A percentile compares a stretch with the other conserved stretches of the same genome.
phyloP scores from a whole-genome alignment of 768 basidiomycete genomes.

The Suillus subaureus region DNA sequence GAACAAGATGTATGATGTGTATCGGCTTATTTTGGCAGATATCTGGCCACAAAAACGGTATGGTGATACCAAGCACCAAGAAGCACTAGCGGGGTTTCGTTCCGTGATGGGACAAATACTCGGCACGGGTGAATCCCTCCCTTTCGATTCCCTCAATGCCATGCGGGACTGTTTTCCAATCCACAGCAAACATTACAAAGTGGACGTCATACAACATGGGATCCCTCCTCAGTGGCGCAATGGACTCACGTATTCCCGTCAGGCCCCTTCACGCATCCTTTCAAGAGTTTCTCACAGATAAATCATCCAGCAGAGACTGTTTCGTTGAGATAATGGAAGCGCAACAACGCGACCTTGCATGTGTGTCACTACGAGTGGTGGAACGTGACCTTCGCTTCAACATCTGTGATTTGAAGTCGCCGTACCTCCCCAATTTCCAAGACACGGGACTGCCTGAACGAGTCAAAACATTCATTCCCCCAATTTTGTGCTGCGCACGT shows the following conservation, averaged over 20 bases:
- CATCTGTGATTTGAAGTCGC: constrained; percentile 35
- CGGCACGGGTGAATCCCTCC: too few relatives aligned
- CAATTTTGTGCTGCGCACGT: not conserved
- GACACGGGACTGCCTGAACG: constrained; percentile 8
- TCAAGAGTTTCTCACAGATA: constrained; percentile 17
- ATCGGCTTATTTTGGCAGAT: too few relatives aligned
- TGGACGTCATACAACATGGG: too few relatives aligned
- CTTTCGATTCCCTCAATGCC: too few relatives aligned
- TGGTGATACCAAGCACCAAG: too few relatives aligned
- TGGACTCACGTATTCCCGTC: not conserved
- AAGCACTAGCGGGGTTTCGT: not conserved
- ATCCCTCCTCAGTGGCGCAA: constrained; percentile 6
- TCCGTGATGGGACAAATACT: too few relatives aligned
- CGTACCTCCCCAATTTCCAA: constrained; percentile 26
- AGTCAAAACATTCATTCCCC: not conserved
- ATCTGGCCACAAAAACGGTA: too few relatives aligned
- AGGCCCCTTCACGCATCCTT: not conserved
- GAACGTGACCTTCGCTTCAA: constrained; percentile 35
- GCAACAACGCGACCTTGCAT: constrained; percentile 3
- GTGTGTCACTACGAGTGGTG: constrained; percentile 22
- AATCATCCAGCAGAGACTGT: constrained; percentile 17
- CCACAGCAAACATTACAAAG: too few relatives aligned
- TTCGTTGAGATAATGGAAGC: constrained; percentile 9
- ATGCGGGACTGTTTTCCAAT: too few relatives aligned
- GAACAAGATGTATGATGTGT: too few relatives aligned